Evolutionary conservation across 106 monocot species (phyloP).

Genomic region (Platanthera zijinensis): DNA sequence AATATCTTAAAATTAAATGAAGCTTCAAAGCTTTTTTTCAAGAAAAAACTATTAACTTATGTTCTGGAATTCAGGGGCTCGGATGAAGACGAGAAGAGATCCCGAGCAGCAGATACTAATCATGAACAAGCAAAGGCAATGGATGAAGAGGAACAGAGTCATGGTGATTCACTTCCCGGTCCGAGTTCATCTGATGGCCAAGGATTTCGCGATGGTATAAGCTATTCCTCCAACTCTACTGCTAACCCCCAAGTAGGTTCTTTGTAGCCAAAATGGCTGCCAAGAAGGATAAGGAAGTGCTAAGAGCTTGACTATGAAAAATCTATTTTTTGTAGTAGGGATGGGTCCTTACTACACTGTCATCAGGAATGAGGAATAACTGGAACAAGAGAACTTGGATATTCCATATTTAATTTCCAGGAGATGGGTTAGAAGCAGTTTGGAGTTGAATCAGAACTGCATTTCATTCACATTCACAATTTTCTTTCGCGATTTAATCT

Average conservation of each 20-base stretch:
- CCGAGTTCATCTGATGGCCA: background rate
- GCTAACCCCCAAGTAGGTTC: conserved; percentile 4
- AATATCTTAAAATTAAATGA: background rate
- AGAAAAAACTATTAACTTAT: background rate
- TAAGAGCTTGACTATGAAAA: background rate
- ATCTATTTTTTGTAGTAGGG: conserved; percentile 24
- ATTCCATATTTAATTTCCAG: background rate
- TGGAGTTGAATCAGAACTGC: background rate
- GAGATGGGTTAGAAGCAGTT: background rate
- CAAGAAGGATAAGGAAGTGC: background rate
- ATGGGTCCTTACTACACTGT: conserved; percentile 15
- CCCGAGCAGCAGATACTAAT: conserved; percentile 1
- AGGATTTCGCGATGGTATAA: conserved; percentile 27
- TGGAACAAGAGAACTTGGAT: background rate
- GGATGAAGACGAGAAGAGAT: conserved; percentile 19
- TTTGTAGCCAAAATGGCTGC: background rate
- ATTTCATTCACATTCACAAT: background rate
- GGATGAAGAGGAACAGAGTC: conserved; percentile 22
- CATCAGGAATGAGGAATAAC: conserved; percentile 4
- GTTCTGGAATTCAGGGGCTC: conserved; percentile 9
- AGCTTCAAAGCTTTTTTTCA: background rate
- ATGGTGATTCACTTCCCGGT: background rate
- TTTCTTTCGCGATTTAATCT: background rate
- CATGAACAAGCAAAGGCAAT: conserved; percentile 10
- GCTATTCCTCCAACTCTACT: conserved; percentile 13